Conservation (phyloP, 805 yeast species). For the Lipomyces sp. region DNA sequence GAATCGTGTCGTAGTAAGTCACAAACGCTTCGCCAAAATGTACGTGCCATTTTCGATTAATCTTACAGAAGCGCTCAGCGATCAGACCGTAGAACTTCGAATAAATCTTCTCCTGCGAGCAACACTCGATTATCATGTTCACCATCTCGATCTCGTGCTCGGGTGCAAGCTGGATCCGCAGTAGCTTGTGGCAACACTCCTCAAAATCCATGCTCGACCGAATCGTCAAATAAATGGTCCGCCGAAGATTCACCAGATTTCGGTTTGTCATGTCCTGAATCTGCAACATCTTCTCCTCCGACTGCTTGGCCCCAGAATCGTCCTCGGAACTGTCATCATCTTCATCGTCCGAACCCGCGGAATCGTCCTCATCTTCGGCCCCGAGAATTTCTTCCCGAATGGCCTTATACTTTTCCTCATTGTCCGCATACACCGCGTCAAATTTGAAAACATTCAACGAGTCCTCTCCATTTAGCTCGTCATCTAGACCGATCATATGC, state of each 20-base stretch:
- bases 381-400: conserved; percentile 49
- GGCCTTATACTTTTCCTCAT: conserved; percentile 49
- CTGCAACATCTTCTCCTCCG: conserved; percentile 29
- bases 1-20: conserved; percentile 55
- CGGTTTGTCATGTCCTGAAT: conserved; percentile 69
- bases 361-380: conserved; percentile 34
- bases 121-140: conserved; percentile 73
- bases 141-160: conserved; percentile 53
- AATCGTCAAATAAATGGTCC: conserved; percentile 72
- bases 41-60: conserved; percentile 54
- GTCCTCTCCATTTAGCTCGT: conserved; percentile 47
- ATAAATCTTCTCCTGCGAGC: conserved; percentile 82
- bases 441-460: conserved; percentile 49
- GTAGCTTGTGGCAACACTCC: conserved; percentile 85
- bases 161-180: conserved; percentile 45
- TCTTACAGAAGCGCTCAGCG: conserved; percentile 59
- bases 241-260: conserved; percentile 61
- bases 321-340: conserved; percentile 30
- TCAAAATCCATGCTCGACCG: conserved; percentile 90
- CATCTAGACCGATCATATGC: conserved; percentile 57
- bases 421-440: conserved; percentile 50
- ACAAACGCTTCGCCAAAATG: conserved; percentile 54
- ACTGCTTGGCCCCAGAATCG: conserved; percentile 27
- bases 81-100: conserved; percentile 80
- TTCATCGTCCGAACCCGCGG: conserved; percentile 15